These are phyloP conservation scores for Boletellus emodensis DNA, from an alignment of 768 basidiomycete genomes.

Conservation along the genomic window DNA sequence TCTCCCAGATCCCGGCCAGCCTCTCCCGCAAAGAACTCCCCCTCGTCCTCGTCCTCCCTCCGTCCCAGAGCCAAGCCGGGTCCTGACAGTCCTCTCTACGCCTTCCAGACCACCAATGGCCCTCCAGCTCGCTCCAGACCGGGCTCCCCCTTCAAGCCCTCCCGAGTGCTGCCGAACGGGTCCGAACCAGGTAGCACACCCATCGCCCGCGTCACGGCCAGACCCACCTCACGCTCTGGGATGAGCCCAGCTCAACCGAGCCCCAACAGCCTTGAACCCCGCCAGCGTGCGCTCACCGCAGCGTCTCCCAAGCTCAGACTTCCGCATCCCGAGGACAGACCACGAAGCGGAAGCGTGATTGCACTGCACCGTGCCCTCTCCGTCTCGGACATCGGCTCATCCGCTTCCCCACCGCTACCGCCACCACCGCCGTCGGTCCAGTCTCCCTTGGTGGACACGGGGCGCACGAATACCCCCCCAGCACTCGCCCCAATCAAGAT, in stretches of 20 bases:
- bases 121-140: conserved; percentile 41
- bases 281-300: conserved; percentile 29
- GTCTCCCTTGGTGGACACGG: conserved; percentile 4
- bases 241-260: conserved; percentile 4
- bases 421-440: conserved; percentile 17
- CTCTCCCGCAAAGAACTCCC: conserved; percentile 44
- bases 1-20: conserved; percentile 39
- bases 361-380: conserved; percentile 26
- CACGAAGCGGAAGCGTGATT: conserved; percentile 27
- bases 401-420: conserved; percentile 12
- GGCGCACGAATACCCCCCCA: conserved; percentile 17
- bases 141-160: conserved; percentile 36
- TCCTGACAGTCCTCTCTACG: conserved; percentile 33
- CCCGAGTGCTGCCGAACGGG: conserved; percentile 33
- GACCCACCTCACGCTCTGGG: conserved; percentile 28
- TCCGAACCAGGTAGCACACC: conserved; percentile 23
- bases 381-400: conserved; percentile 17
- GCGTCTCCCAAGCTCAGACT: conserved; percentile 22
- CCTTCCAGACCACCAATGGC: conserved; percentile 22
- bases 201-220: conserved; percentile 26
- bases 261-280: conserved; percentile 20
- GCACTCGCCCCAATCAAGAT: conserved; percentile 37
- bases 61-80: conserved; percentile 63
- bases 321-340: conserved; percentile 32
- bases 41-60: conserved; percentile 23